Evolutionary conservation across 2,329 filamentous ascomycete species (phyloP).

Genomic region (Xylariales sp.): DNA sequence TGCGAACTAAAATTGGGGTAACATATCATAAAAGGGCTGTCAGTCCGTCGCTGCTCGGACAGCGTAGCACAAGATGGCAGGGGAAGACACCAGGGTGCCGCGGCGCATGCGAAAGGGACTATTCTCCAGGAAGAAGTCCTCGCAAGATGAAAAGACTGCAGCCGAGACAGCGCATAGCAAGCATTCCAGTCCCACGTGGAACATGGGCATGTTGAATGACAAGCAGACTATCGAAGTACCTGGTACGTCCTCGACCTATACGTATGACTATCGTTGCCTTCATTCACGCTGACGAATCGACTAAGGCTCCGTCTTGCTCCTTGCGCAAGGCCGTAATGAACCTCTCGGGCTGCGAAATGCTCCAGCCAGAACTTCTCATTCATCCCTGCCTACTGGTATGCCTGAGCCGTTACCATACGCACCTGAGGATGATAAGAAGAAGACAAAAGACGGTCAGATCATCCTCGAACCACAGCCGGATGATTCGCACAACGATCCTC

Average conservation of each 20-base stretch:
- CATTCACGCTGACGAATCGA: constrained; percentile 8
- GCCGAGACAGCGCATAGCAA: constrained; percentile 12
- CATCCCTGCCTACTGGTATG: constrained; percentile 47
- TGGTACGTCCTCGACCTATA: constrained; percentile 44
- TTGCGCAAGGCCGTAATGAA: constrained; percentile 52
- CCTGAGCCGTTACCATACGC: constrained; percentile 27
- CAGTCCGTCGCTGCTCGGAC: no score
- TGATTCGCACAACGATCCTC: constrained; percentile 81
- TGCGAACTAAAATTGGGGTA: no score
- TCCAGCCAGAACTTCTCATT: constrained; percentile 53
- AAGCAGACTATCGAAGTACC: constrained; percentile 80
- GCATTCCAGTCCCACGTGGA: constrained; percentile 36
- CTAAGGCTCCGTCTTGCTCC: constrained; percentile 53
- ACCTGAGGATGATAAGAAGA: constrained; percentile 55
- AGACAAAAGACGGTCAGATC: constrained; percentile 73
- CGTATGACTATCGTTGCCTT: not conserved
- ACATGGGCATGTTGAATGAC: constrained; percentile 80
- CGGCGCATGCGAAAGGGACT: constrained; percentile 16
- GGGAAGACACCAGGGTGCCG: not conserved
- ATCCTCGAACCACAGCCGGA: constrained; percentile 91
- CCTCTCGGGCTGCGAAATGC: constrained; percentile 55
- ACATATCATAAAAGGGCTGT: no score
- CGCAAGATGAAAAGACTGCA: constrained; percentile 7
- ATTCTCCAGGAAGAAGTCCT: constrained; percentile 13
- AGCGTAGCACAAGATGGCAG: no score